Base-by-base conservation (phyloP, 2,329 filamentous ascomycete species). In the Beauveria bassiana region DNA sequence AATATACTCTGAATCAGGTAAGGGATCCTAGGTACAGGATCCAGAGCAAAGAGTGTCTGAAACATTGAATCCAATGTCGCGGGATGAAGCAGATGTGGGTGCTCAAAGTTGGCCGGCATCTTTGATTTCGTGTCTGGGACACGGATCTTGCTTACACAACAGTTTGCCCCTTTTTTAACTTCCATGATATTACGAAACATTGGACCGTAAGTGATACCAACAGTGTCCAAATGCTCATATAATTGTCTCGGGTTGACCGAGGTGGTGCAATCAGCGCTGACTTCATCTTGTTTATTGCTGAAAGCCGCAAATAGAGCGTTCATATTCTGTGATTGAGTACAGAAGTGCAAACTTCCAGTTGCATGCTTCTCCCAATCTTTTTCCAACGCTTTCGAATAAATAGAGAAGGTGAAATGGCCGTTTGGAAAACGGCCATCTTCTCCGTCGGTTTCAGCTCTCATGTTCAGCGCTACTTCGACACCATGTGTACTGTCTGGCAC, bases 51-150 rank as follows among this genome's bases (percentile, higher is more conserved):
- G 1, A 81, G 72, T 0, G 77, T 76, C 60, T 86, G 83, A 26
- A 86, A 78, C 69, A 85, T 78, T 3, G 79, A 71, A 65, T 86
- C 83, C 14, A 86, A 72, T 0, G 82, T 84, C 4, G 80, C 77
- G 0, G 83, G 83, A 64, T 86, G 83, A n/a, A 86, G 76, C 5
- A 84, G 61, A 64, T 84, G 80, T 3, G 77, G 73, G 63, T 78
- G 84, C 66, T 85, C 82, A 58, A 79, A 83, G 16, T 75, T 70
- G 45, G 73, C 73, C 0, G 82, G 82, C 82, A 85, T 85, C 50
- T 72, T 75, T 3, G 77, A 71, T 64, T 71, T 78, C 2, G 81
- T 85, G 64, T 83, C 76, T 0, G 80, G 78, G 5, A 82, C 71
- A 8, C 69, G 67, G 5, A 83, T 68, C 3, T 69, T 72, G 57